phyloP scores from a whole-genome alignment of 148 eudicot species.

The Camellia japonica region DNA sequence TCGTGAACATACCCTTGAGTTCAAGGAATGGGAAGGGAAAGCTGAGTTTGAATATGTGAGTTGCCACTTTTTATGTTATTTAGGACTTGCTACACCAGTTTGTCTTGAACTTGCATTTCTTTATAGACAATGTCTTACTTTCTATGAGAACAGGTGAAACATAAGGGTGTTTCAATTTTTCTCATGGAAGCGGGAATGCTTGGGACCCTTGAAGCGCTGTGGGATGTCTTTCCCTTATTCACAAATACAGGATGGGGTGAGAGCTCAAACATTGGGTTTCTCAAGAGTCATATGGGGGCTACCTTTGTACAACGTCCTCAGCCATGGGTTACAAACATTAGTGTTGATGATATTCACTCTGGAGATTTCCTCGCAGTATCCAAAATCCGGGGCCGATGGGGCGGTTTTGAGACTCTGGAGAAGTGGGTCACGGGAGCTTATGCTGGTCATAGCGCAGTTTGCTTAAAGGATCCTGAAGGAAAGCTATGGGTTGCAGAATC shows the following conservation, averaged over 20 bases:
- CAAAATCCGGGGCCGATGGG: constrained; percentile 87
- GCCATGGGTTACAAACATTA: constrained; percentile 80
- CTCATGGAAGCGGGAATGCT: constrained; percentile 93
- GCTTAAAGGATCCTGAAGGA: constrained; percentile 79
- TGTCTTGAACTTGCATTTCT: constrained; percentile 4
- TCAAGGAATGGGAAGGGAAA: constrained; percentile 74
- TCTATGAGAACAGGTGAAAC: constrained; percentile 54
- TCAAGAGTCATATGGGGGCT: constrained; percentile 80
- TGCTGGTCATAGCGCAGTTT: constrained; percentile 88
- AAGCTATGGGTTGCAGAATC: constrained; percentile 93
- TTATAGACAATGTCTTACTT: not conserved
- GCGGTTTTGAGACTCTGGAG: constrained; percentile 89
- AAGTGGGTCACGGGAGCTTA: constrained; percentile 90
- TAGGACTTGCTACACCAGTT: not conserved
- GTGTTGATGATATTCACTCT: constrained; percentile 65
- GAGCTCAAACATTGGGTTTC: constrained; percentile 69
- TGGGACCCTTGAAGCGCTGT: constrained; percentile 73
- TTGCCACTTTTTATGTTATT: constrained; percentile 1
- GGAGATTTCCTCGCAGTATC: constrained; percentile 90
- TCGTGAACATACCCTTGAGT: constrained; percentile 73
- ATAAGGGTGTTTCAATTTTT: constrained; percentile 70
- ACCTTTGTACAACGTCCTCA: constrained; percentile 68
- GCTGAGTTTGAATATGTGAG: constrained; percentile 87
- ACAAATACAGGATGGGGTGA: constrained; percentile 82
- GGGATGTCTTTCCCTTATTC: constrained; percentile 84